Conservation (phyloP, 139 green algal species). For the Chlamydomonas sp. region DNA sequence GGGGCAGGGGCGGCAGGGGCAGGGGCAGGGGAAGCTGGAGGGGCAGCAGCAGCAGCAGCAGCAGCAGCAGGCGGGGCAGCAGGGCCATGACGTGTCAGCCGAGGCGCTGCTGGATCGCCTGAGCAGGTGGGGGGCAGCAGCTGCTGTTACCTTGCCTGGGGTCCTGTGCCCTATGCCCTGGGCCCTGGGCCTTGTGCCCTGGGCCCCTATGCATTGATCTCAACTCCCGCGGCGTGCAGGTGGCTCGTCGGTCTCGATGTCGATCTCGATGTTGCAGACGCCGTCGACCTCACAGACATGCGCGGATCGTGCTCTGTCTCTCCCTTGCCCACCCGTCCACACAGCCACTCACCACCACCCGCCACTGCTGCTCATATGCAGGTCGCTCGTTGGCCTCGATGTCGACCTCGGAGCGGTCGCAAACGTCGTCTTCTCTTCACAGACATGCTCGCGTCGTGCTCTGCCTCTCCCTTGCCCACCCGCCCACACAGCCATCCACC, state of each 20-base stretch:
- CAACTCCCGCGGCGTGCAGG: background rate
- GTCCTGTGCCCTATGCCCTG: conserved; percentile 1
- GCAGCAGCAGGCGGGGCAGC: background rate
- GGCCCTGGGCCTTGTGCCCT: background rate
- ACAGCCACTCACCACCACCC: too few species aligned
- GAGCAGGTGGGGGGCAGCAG: background rate
- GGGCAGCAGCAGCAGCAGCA: background rate
- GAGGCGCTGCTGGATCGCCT: background rate
- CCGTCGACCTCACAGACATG: too few species aligned
- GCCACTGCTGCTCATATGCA: background rate
- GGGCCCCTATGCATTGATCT: background rate
- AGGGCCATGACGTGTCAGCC: background rate
- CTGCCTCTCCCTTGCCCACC: too few species aligned
- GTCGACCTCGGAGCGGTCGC: background rate
- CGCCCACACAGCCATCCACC: too few species aligned
- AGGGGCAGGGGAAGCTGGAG: background rate
- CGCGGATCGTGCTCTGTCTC: too few species aligned
- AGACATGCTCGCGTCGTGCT: too few species aligned
- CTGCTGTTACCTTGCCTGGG: background rate
- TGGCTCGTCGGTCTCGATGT: background rate
- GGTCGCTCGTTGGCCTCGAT: background rate
- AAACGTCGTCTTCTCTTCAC: too few species aligned
- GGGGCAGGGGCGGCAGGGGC: background rate
- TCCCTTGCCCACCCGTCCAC: too few species aligned
- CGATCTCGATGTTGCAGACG: too few species aligned